Base-by-base conservation (phyloP, 148 eudicot species). In the Persicaria tinctoria region DNA sequence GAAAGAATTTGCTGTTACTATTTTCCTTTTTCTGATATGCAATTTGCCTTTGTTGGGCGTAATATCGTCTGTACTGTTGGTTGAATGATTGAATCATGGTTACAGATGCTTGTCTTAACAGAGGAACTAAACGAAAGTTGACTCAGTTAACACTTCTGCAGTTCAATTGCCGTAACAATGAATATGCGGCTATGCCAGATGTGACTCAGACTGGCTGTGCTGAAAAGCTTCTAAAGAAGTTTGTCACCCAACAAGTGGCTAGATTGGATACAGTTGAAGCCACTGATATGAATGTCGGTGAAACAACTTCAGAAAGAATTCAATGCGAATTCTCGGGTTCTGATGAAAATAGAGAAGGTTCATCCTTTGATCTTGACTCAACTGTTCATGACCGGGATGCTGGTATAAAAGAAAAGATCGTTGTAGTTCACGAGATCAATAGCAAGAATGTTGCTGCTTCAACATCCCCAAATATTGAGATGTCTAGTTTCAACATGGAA, bases 141-240 rank as follows among this genome's bases (percentile, higher is more conserved):
- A 87, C 89, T 75, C 97, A 93, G 81, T 78, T 84, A 44, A 92
- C 93, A 6, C 97, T 92, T 78, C 82, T 85, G 78, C 96, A 93
- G 79, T 80, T 90, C 78, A 90, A 88, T 82, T 90, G 53, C 57
- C 78, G 23, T 38, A 60, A 18, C 63, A 78, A 83, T 57, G 77
- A 63, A n/a, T 79, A 62, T 72, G 47, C 77, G 69, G 70, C 46
- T 55, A 80, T 45, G 20, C 73, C 38, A 62, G 76, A 74, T 78
- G 68, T 72, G 53, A 41, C 70, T 78, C 83, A 64, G 48, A 76
- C 41, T 62, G 73, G 54, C 73, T 72, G 55, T 46, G 80, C 56
- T 51, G 80, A 77, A 48, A 79, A 62, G 68, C 46, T 74, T 73
- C 8, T 72, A 6, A 46, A 60, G 75, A 79, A 75, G 8, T 41